Evolutionary conservation across 202 grass and related monocot genomes (phyloP), one percentile per base, ranked within the genome.

Genomic region (Panicum hallii): DNA sequence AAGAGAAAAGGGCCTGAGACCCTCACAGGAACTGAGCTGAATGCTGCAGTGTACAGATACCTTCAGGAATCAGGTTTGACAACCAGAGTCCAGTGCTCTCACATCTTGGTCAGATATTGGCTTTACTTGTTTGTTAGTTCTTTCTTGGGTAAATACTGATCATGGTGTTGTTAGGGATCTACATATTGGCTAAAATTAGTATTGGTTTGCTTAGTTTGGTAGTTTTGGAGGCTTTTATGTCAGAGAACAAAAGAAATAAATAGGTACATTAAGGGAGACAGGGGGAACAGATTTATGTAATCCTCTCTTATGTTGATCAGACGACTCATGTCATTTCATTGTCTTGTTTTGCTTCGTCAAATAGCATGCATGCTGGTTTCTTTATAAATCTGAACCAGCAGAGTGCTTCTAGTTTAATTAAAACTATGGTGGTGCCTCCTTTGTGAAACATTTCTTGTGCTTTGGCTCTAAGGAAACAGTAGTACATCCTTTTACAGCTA

Each of bases 21-120:
- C 46, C 70, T 73, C 47, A 73, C 70, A 36, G 70, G 7, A 73
- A 73, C 70, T 19, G 70, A 73, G 70, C 47, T 73, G 47, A 53
- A 73, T 17, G 47, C 47, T 73, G 47, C 70, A 48, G 70, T 73
- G 70, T 73, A 73, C 47, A 73, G 47, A 73, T 73, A 73, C 70
- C 47, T 73, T 28, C 70, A 36, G 70, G 47, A 73, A 19, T 73
- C 70, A 53, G 70, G 70, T 73, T 52, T 53, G 23, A 73, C 13
- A 72, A 72, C 47, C 8, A 34, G 47, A 48, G 28, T 9, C 47
- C 28, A 32, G 11, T 5, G 3, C 26, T 73, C 7, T 52, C 26
- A 34, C 26, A 52, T 19, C 8, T 52, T 23, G 7, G 8, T 50
- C 15, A 0, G 47, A 11, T 73, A 52, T 73, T 52, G 36, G 12